A percentile compares a stretch with the other conserved stretches of the same genome.
These are phyloP conservation scores for Lactifluus subvellereus DNA, from an alignment of 768 basidiomycete species.

Conservation along the genomic window DNA sequence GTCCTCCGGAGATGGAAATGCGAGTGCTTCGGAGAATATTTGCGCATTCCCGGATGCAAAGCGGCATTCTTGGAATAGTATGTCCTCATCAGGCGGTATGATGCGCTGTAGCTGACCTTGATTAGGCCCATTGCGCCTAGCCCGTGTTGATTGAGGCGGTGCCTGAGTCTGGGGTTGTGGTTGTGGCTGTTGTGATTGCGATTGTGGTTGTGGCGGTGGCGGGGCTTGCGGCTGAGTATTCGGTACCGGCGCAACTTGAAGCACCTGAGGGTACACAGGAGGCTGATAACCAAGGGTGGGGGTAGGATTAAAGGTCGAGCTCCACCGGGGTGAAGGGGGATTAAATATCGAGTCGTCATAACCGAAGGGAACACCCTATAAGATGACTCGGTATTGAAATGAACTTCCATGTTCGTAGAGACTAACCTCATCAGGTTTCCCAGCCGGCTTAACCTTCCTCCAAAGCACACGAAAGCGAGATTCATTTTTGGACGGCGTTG, in stretches of 20 bases:
- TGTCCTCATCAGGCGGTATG: constrained; percentile 79
- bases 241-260: background rate
- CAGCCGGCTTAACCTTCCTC: constrained; percentile 70
- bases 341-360: constrained; percentile 75
- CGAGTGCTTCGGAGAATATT: constrained; percentile 65
- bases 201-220: constrained; percentile 5
- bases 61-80: constrained; percentile 81
- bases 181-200: background rate
- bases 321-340: constrained; percentile 45
- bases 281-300: constrained; percentile 9
- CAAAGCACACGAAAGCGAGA: constrained; percentile 63
- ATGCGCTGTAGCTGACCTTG: constrained; percentile 31
- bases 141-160: constrained; percentile 3
- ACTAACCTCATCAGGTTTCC: constrained; percentile 75
- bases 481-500: constrained; percentile 32
- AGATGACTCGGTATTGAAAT: background rate
- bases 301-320: constrained; percentile 30
- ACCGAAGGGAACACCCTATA: constrained; percentile 69
- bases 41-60: constrained; percentile 78
- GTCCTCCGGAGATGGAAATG: constrained; percentile 64
- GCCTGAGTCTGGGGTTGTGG: constrained; percentile 2
- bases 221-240: background rate
- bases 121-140: constrained; percentile 28
- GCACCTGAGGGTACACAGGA: constrained; percentile 10
- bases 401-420: background rate